Conservation (phyloP, 345 rosid genomes). For the Eucalyptus shirleyi region DNA sequence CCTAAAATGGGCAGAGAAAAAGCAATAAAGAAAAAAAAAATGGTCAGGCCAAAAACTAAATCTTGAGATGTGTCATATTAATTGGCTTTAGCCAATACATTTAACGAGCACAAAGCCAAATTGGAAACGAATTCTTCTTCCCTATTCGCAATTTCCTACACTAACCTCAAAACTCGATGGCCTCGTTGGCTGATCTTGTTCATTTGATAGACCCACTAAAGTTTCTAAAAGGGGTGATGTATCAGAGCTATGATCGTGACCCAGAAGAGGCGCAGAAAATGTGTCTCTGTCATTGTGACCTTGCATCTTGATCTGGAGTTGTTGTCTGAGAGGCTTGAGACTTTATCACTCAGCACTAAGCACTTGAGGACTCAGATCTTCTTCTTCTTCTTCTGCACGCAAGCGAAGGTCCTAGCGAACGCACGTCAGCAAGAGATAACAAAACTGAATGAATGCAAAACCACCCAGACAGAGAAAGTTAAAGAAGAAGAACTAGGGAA, state of each 20-base stretch:
- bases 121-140: neutral
- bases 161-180: neutral
- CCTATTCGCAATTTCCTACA: neutral
- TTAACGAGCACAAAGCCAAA: neutral
- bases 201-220: neutral
- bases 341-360: neutral
- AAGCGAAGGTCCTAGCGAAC: neutral
- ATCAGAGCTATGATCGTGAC: neutral
- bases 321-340: neutral
- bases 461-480: neutral
- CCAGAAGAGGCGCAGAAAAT: neutral
- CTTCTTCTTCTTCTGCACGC: neutral
- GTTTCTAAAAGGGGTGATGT: neutral
- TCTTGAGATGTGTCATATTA: neutral
- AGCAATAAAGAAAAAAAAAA: neutral
- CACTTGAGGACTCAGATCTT: neutral
- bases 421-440: neutral
- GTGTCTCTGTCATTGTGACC: neutral
- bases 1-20: slow-evolving; percentile 5
- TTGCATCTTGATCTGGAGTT: neutral
- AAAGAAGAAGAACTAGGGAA: neutral
- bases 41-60: neutral
- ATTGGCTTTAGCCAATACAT: neutral
- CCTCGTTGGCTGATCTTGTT: neutral
- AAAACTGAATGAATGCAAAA: neutral